Evolutionary conservation across 1,284 basidiomycete species (phyloP).

Genomic region (Athelia psychrophila): DNA sequence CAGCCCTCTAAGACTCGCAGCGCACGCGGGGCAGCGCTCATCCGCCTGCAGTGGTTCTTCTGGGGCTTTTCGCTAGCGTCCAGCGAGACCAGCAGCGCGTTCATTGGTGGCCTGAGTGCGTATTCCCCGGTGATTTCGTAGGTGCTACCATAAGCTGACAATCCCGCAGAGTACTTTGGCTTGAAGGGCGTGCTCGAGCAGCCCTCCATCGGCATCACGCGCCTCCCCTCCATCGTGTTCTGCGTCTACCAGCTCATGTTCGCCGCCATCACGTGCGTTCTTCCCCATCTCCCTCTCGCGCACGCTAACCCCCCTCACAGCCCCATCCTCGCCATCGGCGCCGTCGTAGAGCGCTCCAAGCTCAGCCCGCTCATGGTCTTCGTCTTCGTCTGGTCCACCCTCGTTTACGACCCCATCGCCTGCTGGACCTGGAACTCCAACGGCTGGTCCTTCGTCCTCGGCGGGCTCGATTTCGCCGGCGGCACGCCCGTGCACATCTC

Average conservation of each 20-base stretch:
- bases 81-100: too few species aligned
- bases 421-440: constrained; percentile 94
- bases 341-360: constrained; percentile 88
- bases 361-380: constrained; percentile 89
- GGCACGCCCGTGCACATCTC: constrained; percentile 95
- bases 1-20: too few species aligned
- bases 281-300: not conserved
- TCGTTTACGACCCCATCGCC: constrained; percentile 93
- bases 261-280: constrained; percentile 72
- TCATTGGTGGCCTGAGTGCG: constrained; percentile 38
- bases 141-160: too few species aligned
- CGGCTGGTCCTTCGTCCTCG: constrained; percentile 82
- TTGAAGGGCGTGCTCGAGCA: constrained; percentile 78
- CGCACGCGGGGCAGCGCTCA: too few species aligned
- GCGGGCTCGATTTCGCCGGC: constrained; percentile 92
- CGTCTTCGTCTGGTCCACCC: constrained; percentile 88
- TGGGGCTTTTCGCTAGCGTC: not conserved
- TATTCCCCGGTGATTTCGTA: constrained; percentile 3
- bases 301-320: constrained; percentile 29
- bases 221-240: constrained; percentile 84
- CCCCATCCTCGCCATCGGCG: constrained; percentile 85
- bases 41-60: not conserved
- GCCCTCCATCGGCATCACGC: constrained; percentile 70
- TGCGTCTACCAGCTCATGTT: constrained; percentile 91
- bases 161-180: constrained; percentile 70